phyloP scores from a whole-genome alignment of 257 asterid genomes.

The Capsicum rhomboideum region DNA sequence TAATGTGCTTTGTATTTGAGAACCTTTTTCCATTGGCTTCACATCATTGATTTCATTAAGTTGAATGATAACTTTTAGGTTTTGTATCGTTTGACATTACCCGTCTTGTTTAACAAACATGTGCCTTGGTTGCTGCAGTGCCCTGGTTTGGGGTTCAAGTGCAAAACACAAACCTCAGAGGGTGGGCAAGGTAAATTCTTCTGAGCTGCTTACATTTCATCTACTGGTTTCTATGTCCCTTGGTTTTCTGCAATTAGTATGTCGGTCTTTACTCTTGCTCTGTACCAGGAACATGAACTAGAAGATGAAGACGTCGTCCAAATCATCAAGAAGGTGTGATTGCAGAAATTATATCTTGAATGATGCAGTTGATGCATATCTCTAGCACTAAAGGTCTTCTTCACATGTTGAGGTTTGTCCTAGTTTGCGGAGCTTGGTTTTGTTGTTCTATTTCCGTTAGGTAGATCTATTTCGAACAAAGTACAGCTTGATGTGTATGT shows the following conservation, averaged over 20 bases:
- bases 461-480: neutral
- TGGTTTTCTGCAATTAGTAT: neutral
- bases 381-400: neutral
- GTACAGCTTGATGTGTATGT: slow-evolving; percentile 12
- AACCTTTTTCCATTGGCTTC: neutral
- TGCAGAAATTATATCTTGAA: neutral
- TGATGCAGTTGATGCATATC: neutral
- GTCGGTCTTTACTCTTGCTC: neutral
- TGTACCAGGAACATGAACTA: slow-evolving; percentile 80
- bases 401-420: neutral
- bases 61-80: neutral
- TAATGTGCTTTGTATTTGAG: neutral
- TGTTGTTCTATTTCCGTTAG: neutral
- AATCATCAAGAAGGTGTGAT: slow-evolving; percentile 79
- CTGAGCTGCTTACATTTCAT: neutral
- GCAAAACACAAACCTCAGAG: slow-evolving; percentile 98
- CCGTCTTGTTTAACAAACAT: slow-evolving; percentile 4
- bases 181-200: slow-evolving; percentile 73
- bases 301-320: slow-evolving; percentile 99
- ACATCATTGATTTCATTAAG: neutral
- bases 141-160: slow-evolving; percentile 98
- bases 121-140: slow-evolving; percentile 39
- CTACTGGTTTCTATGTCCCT: neutral
- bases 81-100: neutral
- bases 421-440: neutral